Evolutionary conservation across 306 rosid species (phyloP), one percentile per base, ranked within the genome.

Genomic region (Malus orientalis): DNA sequence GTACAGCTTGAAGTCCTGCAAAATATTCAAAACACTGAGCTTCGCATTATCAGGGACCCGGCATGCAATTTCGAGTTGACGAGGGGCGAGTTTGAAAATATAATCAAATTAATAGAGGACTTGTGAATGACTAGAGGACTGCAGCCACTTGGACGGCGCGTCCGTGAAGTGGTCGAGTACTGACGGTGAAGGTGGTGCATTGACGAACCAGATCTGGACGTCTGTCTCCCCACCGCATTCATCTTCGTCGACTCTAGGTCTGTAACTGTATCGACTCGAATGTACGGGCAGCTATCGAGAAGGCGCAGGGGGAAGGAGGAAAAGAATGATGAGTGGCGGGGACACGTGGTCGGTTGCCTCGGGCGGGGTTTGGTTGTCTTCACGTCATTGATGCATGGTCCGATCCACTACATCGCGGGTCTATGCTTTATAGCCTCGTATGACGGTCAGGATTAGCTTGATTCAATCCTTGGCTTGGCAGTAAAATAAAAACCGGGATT

Each of bases 1-100:
- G 70, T 74, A 82, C 66, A 75, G 20, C 75, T 90, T 91, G 71
- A 87, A 84, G 58, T 90, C 93, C 97, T 92, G 84, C 84, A 62
- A 76, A 20, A 62, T 44, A 18, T 18, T 6, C 2, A 8, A 4
- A 19, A 63, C 14, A 18, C 19, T 57, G 40, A 38, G 13, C 59
- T 57, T 11, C 60, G 44, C 51, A 51, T 71, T 14, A 59, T 40
- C 33, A 66, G 71, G 63, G 36, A 53, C 67, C 67, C 44, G 12
- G 30, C 64, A 65, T 40, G 1, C 4, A 72, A 22, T 22, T 61
- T 7, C 19, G 22, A 61, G 11, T 9, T 16, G 64, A 19, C 57
- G 9, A 76, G 79, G 40, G 73, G 44, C 3, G 20, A 32, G 20
- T 19, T 65, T 11, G 36, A 29, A 76, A 36, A 11, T 2, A 9